Evolutionary conservation across 1,284 basidiomycete species (phyloP).

Genomic region (Trichosporon sp.): DNA sequence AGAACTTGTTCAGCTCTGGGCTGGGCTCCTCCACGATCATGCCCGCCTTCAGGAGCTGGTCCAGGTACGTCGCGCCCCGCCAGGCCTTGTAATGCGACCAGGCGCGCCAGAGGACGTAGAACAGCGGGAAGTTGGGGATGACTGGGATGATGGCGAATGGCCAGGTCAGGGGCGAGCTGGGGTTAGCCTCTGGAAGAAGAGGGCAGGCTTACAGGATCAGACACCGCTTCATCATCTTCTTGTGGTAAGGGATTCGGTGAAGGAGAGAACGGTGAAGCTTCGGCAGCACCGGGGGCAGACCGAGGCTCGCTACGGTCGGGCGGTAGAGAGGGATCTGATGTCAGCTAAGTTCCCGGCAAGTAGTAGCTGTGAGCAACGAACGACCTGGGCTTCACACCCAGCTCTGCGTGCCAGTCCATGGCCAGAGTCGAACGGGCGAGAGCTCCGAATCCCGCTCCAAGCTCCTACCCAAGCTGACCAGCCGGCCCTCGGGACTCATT

Average conservation of each 20-base stretch:
- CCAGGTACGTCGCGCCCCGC: conserved; percentile 54
- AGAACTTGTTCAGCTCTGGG: conserved; percentile 39
- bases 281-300: conserved; percentile 44
- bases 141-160: conserved; percentile 59
- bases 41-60: conserved; percentile 46
- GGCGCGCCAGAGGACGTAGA: conserved; percentile 60
- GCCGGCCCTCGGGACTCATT: not conserved
- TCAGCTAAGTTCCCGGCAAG: not conserved
- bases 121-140: conserved; percentile 59
- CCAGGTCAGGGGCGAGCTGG: conserved; percentile 49
- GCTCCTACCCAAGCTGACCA: not conserved
- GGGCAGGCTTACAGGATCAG: conserved; percentile 37
- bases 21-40: conserved; percentile 47
- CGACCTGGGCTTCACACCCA: no score
- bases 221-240: conserved; percentile 48
- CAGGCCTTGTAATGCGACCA: conserved; percentile 59
- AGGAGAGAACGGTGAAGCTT: conserved; percentile 48
- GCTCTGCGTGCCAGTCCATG: no score
- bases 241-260: conserved; percentile 53
- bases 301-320: conserved; percentile 40
- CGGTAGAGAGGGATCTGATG: conserved; percentile 50
- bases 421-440: no score
- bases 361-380: no score
- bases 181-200: not conserved
- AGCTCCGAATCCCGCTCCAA: no score